Base-by-base conservation (phyloP, 2,329 filamentous ascomycete species). In the Scytalidium lignicola region DNA sequence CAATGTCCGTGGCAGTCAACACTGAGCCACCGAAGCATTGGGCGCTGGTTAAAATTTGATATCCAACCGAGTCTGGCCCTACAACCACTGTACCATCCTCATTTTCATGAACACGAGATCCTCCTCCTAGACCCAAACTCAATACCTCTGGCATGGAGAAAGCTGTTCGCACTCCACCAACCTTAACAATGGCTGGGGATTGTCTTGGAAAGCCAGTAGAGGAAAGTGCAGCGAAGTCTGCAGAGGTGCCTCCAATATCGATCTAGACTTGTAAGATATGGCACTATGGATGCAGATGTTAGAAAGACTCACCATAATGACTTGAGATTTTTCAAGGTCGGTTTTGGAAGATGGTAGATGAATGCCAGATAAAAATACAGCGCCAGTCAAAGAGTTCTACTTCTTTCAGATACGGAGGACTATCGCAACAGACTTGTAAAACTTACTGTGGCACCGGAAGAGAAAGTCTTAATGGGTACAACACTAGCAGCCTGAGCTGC, bases 401-500 rank as follows among this genome's bases (percentile, higher is more conserved):
- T n/a, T n/a, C n/a, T n/a, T n/a, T n/a, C n/a, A n/a, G n/a, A n/a
- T n/a, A n/a, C n/a, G n/a, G n/a, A n/a, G n/a, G n/a, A n/a, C n/a
- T n/a, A n/a, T n/a, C n/a, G n/a, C n/a, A n/a, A n/a, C n/a, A n/a
- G n/a, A n/a, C 80, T 79, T 41, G 74, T 72, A 70, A 82, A 78
- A 44, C 75, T 80, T 58, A 83, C 83, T 0, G 80, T 82, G 4
- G 80, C 76, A 0, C 80, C 80, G 41, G 74, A 78, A 0, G 77
- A 76, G 55, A 84, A 83, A 0, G 76, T 82, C 40, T 75, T 68
- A 49, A 83, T 81, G 0, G 81, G 81, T 3, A 80, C 62, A 15
- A 67, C 65, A 0, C 75, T 70, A 0, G 79, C 80, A 47, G 70
- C 67, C 1, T 71, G 69, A 0, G 72, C 76, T 1, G 74, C 70